Base-by-base conservation (phyloP, 768 basidiomycete species). In the Dictyophora rubrovolvata region DNA sequence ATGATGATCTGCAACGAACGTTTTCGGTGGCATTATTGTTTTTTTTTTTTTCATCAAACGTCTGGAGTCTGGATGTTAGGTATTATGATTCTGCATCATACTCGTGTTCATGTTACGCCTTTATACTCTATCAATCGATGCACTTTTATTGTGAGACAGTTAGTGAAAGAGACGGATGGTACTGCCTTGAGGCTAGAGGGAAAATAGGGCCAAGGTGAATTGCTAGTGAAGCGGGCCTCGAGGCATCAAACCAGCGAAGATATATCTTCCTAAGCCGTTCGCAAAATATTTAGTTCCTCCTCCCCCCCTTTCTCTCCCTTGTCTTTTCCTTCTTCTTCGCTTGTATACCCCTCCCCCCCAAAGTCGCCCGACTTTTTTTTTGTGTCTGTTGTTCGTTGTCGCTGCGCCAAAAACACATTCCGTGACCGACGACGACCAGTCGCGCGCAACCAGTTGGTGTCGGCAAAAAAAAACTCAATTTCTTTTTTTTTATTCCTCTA, bases 221-320 rank as follows among this genome's bases (percentile, higher is more conserved):
- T 11, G 48, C 20, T 48, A 55, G 54, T 56, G 57, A 59, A 59
- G 49, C 57, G 57, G 57, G 48, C 57, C 57, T 59, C 57, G 57
- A 59, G 57, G 57, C 57, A 59, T 59, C 57, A 59, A n/a, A 36
- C 50, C 49, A 52, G 57, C 37, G 50, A 51, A 59, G 22, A 34
- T 47, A 28, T 33, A 47, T n/a, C 46, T 56, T 34, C 22, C n/a
- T 18, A 18, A 42, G 28, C 21, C 37, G 28, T 1, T 1, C 1
- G 35, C 23, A 35, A 20, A 42, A 42, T 2, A n/a, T 42, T 42
- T 42, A 42, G 42, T 42, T 42, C n/a, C 42, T 42, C n/a, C 42
- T 9, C 48, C 49, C 52, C 46, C 20, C 36, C 42, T n/a, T 50
- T 48, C 56, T 48, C 56, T 21, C 54, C 22, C 54, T 10, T 14